Evolutionary conservation across 345 rosid genomes (phyloP).

Genomic region (Moringa oleifera): DNA sequence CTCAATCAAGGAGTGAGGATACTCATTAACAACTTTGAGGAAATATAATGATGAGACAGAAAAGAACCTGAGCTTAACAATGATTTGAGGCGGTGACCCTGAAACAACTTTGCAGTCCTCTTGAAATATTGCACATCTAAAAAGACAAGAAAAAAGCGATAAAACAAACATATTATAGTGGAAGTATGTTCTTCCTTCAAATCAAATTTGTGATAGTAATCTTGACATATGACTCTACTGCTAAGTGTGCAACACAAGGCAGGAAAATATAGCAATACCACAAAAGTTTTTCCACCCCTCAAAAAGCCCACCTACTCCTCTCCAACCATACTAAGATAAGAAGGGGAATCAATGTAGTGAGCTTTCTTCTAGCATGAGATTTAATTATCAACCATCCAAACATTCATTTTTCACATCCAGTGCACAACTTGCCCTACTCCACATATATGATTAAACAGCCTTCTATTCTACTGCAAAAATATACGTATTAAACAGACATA

Average conservation of each 20-base stretch:
- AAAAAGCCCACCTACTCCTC: no score
- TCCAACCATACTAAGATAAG: no score
- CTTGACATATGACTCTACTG: background rate
- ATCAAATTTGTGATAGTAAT: background rate
- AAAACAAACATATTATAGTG: background rate
- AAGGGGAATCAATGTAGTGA: no score
- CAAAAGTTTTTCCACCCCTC: no score
- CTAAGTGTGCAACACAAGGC: background rate
- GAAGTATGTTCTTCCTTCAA: conserved; percentile 1
- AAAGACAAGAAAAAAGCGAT: conserved; percentile 12
- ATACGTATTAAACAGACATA: no score
- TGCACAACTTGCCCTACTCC: no score
- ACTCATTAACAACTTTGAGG: conserved; percentile 14
- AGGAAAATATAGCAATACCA: background rate
- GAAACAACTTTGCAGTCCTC: conserved; percentile 76
- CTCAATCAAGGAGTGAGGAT: conserved; percentile 11
- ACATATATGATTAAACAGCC: no score
- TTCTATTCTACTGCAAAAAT: no score
- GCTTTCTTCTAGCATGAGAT: no score
- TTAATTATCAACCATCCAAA: no score
- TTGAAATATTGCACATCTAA: conserved; percentile 79
- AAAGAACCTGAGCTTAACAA: conserved; percentile 72
- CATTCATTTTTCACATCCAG: no score
- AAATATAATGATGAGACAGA: conserved; percentile 11
- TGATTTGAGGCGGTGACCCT: conserved; percentile 55